Evolutionary conservation across 257 asterid genomes (phyloP), one percentile per base, ranked within the genome.

Genomic region (Fraxinus pennsylvanica): DNA sequence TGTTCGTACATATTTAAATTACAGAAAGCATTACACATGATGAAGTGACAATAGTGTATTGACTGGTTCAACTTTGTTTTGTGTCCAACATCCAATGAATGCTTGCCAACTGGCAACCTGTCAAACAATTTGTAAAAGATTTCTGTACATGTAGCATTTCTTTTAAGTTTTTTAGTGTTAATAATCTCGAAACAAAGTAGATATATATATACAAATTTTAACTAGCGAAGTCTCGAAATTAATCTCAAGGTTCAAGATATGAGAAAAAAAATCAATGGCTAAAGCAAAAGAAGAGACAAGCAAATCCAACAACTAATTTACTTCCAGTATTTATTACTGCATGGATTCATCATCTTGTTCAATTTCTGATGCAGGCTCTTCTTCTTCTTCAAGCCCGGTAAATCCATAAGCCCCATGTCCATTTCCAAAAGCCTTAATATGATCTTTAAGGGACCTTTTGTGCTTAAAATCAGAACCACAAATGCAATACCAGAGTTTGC

Each of bases 401-500:
- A 75, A 79, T 14, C 92, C 91, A 68, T 78, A 90, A 17, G 94
- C 90, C 39, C 88, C 98, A 73, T 93, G 98, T 22, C 98, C 98
- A 35, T 75, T 76, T 0, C 97, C 98, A 77, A 93, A 93, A 6
- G 97, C 98, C 75, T 86, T 91, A 3, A 92, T 82, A 43, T 92
- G 98, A 80, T 93, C 98, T 43, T 93, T 91, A 29, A 93, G 92
- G 1, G 98, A 93, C 52, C 98, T 86, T 73, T 93, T 90, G 84
- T 89, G 97, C 84, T 92, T 89, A 72, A 94, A 90, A 75, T 90
- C 96, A 1, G 96, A 94, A 2, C 98, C 96, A 67, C 96, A 90
- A 33, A 88, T 74, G 85, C 98, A 92, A 43, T 90, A 94, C 96
- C 97, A 94, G 32, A 92, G 96, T 88, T 89, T 92, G 0, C 97